Evolutionary conservation across 2,329 filamentous ascomycete species (phyloP).

Genomic region (Colletotrichum plurivorum): DNA sequence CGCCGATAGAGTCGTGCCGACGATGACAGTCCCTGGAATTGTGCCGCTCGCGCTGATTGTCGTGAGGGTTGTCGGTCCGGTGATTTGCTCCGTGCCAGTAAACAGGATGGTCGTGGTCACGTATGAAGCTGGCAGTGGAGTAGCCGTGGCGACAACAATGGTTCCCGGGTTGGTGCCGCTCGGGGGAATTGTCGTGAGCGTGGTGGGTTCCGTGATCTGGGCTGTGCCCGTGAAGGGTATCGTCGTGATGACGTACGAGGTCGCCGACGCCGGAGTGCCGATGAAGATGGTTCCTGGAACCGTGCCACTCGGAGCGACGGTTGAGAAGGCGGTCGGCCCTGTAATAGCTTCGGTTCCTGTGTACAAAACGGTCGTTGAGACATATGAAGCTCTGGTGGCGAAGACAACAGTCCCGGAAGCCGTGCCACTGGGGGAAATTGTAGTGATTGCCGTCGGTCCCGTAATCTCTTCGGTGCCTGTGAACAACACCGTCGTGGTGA

Average conservation of each 20-base stretch:
- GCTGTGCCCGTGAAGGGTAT: background rate
- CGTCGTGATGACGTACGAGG: constrained; percentile 11
- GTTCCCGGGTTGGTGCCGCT: constrained; percentile 10
- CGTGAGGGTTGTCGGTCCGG: background rate
- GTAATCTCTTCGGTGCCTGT: constrained; percentile 7
- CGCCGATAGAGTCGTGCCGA: background rate
- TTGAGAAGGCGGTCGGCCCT: constrained; percentile 8
- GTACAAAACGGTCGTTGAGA: constrained; percentile 18
- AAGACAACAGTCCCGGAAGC: constrained; percentile 33
- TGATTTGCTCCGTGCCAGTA: background rate
- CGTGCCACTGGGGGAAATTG: constrained; percentile 21
- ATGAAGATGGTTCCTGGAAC: constrained; percentile 30
- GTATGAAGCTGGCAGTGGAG: background rate
- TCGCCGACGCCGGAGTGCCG: background rate
- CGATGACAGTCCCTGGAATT: background rate
- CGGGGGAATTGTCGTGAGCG: background rate
- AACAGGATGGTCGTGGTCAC: constrained; percentile 7
- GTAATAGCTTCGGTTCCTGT: constrained; percentile 9
- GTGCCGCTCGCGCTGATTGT: background rate
- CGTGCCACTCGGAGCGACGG: constrained; percentile 9
- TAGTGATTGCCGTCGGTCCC: constrained; percentile 11
- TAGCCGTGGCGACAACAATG: background rate
- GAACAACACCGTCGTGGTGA: constrained; percentile 12
- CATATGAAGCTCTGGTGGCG: constrained; percentile 19
- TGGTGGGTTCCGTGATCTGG: background rate